A percentile compares a stretch with the other conserved stretches of the same genome.
Evolutionary conservation across 306 rosid genomes (phyloP).

Genomic region (Sicyos edulis): DNA sequence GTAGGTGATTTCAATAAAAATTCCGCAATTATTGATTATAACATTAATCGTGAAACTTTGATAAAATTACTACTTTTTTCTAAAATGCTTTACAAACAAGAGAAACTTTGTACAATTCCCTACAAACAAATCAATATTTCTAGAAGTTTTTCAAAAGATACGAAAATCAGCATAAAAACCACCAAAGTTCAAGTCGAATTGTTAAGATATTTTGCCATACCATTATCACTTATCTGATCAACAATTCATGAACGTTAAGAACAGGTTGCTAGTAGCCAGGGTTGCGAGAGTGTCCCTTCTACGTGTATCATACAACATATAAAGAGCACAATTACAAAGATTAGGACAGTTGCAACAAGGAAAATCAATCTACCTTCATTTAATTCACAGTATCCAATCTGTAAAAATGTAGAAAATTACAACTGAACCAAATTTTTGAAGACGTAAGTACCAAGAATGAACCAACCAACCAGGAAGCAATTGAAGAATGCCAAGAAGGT

Average conservation of each 20-base stretch:
- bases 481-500: slow-evolving; percentile 51
- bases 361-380: slow-evolving; percentile 1
- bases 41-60: neutral
- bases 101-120: too few species aligned
- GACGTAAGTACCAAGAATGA: slow-evolving; percentile 72
- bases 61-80: neutral
- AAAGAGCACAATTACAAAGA: too few species aligned
- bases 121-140: neutral
- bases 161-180: neutral
- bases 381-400: neutral
- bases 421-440: slow-evolving; percentile 68
- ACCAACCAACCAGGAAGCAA: slow-evolving; percentile 73
- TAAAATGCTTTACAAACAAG: neutral
- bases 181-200: neutral
- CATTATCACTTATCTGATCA: neutral
- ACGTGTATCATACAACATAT: too few species aligned
- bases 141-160: neutral
- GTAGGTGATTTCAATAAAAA: neutral
- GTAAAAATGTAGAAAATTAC: slow-evolving; percentile 35
- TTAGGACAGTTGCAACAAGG: neutral
- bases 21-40: neutral
- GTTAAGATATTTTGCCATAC: neutral
- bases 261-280: neutral
- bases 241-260: neutral
- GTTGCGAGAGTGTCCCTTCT: too few species aligned